These are phyloP conservation scores for Thermothielavioides terrestris DNA, from an alignment of 495 filamentous ascomycete species.

Conservation along the genomic window DNA sequence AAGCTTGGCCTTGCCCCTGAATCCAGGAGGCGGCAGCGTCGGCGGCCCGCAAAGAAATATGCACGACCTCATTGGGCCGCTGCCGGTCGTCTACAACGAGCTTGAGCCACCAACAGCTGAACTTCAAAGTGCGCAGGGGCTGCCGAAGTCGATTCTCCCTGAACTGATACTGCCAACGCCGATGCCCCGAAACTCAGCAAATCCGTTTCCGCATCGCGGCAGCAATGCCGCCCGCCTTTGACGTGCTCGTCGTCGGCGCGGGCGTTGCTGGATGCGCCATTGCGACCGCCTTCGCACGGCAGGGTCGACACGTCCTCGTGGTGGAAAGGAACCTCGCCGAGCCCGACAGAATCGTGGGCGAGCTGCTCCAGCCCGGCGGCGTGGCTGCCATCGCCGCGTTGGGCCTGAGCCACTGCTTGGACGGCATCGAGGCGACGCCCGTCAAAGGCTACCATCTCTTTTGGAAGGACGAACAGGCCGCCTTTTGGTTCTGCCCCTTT, in stretches of 20 bases:
- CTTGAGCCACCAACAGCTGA: no score
- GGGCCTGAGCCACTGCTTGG: conserved; percentile 62
- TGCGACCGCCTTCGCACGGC: conserved; percentile 56
- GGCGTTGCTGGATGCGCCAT: conserved; percentile 68
- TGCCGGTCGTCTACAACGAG: no score
- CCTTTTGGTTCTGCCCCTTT: conserved; percentile 46
- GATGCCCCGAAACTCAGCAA: no score
- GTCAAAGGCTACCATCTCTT: conserved; percentile 69
- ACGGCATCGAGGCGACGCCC: conserved; percentile 66
- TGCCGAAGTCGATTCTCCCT: no score
- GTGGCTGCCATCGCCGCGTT: conserved; percentile 62
- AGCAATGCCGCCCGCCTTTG: conserved; percentile 20
- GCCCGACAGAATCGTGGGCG: conserved; percentile 83
- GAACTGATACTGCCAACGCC: no score
- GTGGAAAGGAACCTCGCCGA: conserved; percentile 68
- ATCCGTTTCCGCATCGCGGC: no score
- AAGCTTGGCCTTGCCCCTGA: no score
- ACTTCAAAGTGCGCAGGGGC: no score
- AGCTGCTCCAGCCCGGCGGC: conserved; percentile 76
- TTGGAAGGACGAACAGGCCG: conserved; percentile 60
- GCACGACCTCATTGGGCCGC: no score
- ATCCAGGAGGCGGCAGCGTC: no score
- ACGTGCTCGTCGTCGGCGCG: conserved; percentile 70
- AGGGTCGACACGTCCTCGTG: conserved; percentile 69
- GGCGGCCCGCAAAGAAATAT: no score